Base-by-base conservation (phyloP, 2,329 filamentous ascomycete genomes). In the Alternaria angustiovoidea region DNA sequence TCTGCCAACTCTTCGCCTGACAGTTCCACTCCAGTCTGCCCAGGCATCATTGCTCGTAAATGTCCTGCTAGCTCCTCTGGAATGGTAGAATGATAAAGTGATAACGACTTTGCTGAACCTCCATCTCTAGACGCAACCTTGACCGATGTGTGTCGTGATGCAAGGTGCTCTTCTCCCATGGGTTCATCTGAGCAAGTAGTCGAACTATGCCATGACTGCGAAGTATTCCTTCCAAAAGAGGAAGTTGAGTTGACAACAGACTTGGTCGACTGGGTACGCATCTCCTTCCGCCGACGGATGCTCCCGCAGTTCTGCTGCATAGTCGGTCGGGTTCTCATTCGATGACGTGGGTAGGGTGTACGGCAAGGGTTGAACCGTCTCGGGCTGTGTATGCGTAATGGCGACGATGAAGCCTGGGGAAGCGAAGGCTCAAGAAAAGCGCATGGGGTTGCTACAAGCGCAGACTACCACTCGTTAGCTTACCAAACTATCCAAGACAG, bases 381-480 rank as follows among this genome's bases (percentile, higher is more conserved):
- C 48, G 62, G 52, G 66, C 59, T 63, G 64, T 32, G 59, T 36
- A 36, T 43, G 59, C 44, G 63, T 60, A 64, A 62, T 62, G 61
- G 63, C 71, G 68, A 66, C 73, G 66, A 65, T 57, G 52, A 73
- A 65, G 67, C 47, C 57, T 57, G 61, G 57, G 65, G 62, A 71
- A 71, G 73, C 71, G 64, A 74, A 69, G 54, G 62, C 61, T 65
- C 65, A 73, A 64, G 64, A 65, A 61, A 69, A 69, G 68, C 59
- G 68, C 67, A 71, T 62, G 51, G 59, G 59, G 67, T 72, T 72
- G 67, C 65, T 70, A 65, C 70, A 73, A 74, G 73, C 67, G 66
- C 67, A 61, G 66, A 71, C 76, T 78, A 69, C 58, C 66, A 77
- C 69, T 67, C 59, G 74, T 79, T 67, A 79, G 76, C 72, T 60